phyloP scores from a whole-genome alignment of 2,329 filamentous ascomycete species.

The Aspergillus udagawae region DNA sequence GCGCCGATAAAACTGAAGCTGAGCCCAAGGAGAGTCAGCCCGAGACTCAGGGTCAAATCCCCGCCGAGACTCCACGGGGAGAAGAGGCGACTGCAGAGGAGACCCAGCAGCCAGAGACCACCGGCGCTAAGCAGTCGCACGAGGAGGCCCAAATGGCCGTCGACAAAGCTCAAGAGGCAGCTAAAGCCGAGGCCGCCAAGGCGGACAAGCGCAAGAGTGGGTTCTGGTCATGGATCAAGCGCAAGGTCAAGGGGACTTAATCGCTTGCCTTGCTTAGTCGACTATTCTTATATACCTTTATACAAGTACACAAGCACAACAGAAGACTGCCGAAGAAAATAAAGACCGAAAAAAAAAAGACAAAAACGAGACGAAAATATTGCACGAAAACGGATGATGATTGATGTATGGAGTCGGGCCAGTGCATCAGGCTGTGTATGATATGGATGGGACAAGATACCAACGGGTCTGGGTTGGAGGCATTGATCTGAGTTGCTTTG shows the following conservation, averaged over 20 bases:
- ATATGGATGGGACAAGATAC: not conserved
- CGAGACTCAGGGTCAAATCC: constrained; percentile 6
- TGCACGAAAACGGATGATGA: constrained; percentile 1
- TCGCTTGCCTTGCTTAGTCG: not conserved
- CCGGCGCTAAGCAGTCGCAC: constrained; percentile 16
- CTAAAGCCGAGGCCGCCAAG: constrained; percentile 11
- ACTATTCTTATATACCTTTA: not conserved
- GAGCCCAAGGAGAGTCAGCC: not conserved
- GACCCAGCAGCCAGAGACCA: constrained; percentile 3
- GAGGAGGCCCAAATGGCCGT: constrained; percentile 16
- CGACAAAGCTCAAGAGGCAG: constrained; percentile 9
- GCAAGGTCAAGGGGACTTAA: constrained; percentile 22
- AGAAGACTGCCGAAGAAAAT: not conserved
- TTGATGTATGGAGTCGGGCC: not conserved
- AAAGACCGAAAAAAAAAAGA: not conserved
- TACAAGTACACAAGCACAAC: not conserved
- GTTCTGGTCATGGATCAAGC: constrained; percentile 25
- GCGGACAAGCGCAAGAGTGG: constrained; percentile 25
- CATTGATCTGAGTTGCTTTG: constrained; percentile 1
- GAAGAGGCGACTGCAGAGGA: not conserved
- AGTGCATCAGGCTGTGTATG: not conserved
- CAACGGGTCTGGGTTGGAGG: not conserved
- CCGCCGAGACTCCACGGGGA: constrained; percentile 3
- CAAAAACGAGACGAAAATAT: not conserved
- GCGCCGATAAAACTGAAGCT: not conserved